Conservation (phyloP, 306 rosid species). For the Lathyrus aphaca region DNA sequence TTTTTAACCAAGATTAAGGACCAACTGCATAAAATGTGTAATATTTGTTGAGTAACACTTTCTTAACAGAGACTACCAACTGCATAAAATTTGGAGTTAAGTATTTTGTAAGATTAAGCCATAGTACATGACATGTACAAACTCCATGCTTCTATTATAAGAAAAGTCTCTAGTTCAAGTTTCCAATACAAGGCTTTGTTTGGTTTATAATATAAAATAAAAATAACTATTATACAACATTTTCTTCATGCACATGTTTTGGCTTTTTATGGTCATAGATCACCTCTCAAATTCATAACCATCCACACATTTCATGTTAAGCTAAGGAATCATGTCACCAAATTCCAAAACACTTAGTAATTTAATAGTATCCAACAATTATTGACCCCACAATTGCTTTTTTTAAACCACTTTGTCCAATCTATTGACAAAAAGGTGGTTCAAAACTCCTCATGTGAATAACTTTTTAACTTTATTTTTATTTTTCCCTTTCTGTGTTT, state of each 20-base stretch:
- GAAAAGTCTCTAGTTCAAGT: conserved; percentile 16
- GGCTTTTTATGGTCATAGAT: conserved; percentile 35
- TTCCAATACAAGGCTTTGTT: not conserved
- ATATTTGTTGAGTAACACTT: not conserved
- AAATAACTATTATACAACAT: conserved; percentile 17
- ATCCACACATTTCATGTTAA: conserved; percentile 35
- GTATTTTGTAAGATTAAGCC: conserved; percentile 12
- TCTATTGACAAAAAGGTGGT: conserved; percentile 50
- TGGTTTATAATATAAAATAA: conserved; percentile 1
- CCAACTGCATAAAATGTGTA: no score
- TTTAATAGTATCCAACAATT: conserved; percentile 23
- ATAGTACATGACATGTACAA: not conserved
- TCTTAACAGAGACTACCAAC: not conserved
- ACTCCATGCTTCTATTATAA: conserved; percentile 18
- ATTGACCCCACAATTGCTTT: conserved; percentile 43
- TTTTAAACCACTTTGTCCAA: conserved; percentile 37
- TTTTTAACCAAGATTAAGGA: no score
- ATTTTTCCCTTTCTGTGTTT: conserved; percentile 8
- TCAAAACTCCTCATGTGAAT: conserved; percentile 49
- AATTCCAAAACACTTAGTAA: conserved; percentile 32
- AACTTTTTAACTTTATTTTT: not conserved
- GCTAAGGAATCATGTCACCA: conserved; percentile 33
- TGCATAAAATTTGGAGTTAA: conserved; percentile 2
- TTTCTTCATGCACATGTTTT: conserved; percentile 39
- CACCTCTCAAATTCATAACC: conserved; percentile 28